Conservation (phyloP, 1,284 basidiomycete species). For the Cryptococcus sp. region DNA sequence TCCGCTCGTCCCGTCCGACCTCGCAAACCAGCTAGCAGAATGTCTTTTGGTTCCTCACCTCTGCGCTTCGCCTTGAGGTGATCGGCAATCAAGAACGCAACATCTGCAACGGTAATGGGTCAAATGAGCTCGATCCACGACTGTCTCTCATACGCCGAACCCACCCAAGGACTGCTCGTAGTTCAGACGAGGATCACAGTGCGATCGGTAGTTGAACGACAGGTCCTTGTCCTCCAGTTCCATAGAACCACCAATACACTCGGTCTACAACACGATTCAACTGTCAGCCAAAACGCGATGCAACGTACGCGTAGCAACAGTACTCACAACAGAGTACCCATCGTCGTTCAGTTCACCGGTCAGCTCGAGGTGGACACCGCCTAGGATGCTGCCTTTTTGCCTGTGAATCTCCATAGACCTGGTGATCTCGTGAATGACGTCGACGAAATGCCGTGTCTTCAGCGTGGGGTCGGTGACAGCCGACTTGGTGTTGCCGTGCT, state of each 20-base stretch:
- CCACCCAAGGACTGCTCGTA: constrained; percentile 59
- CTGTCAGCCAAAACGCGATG: constrained; percentile 5
- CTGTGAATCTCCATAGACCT: constrained; percentile 79
- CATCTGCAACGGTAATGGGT: constrained; percentile 38
- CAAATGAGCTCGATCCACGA: not conserved
- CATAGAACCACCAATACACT: constrained; percentile 63
- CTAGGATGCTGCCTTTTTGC: constrained; percentile 69
- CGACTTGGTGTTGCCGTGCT: constrained; percentile 68
- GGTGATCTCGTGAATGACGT: constrained; percentile 86
- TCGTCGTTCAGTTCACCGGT: constrained; percentile 93
- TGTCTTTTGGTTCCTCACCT: constrained; percentile 46
- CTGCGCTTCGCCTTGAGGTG: constrained; percentile 50
- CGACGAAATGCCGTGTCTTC: constrained; percentile 88
- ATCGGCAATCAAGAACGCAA: constrained; percentile 56
- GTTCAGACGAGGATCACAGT: constrained; percentile 58
- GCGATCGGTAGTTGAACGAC: constrained; percentile 57
- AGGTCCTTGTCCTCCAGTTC: constrained; percentile 59
- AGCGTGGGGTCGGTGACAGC: constrained; percentile 64
- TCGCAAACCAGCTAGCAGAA: constrained; percentile 34
- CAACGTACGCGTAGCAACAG: not conserved
- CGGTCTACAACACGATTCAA: constrained; percentile 46
- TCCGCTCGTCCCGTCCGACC: constrained; percentile 14
- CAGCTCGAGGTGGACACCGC: constrained; percentile 96
- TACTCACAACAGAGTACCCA: constrained; percentile 75
- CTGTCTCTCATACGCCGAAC: constrained; percentile 11